phyloP scores from a whole-genome alignment of 2,329 filamentous ascomycete species.

The Colletotrichum higginsianum region DNA sequence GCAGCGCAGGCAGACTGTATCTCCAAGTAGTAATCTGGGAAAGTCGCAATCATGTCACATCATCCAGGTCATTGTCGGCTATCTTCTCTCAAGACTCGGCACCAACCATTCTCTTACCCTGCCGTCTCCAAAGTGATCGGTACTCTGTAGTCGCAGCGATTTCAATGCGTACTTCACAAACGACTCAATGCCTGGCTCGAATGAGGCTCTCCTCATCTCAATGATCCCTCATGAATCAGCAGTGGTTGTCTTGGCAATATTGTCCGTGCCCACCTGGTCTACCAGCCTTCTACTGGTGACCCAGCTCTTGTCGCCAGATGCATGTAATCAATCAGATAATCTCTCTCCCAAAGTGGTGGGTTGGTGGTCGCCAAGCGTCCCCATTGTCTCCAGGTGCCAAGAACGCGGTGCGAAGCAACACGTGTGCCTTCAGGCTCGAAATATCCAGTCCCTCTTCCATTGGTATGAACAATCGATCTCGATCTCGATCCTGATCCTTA shows the following conservation, averaged over 20 bases:
- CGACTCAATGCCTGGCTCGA: background rate
- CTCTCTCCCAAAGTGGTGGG: background rate
- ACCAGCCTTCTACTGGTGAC: constrained; percentile 4
- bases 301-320: background rate
- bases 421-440: background rate
- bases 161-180: background rate
- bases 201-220: constrained; percentile 7
- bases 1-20: constrained; percentile 6
- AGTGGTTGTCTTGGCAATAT: background rate
- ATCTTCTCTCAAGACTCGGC: background rate
- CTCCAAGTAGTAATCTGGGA: background rate
- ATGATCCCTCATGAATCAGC: background rate
- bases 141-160: background rate
- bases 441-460: background rate
- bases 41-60: constrained; percentile 17
- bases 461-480: constrained; percentile 7
- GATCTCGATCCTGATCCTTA: background rate
- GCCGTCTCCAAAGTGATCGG: background rate
- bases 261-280: constrained; percentile 17
- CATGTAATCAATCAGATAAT: constrained; percentile 39
- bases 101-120: background rate
- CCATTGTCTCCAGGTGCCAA: background rate
- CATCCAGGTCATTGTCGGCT: background rate
- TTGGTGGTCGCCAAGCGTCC: background rate
- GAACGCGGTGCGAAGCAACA: constrained; percentile 5